A percentile compares a stretch with the other conserved stretches of the same genome.
These are phyloP conservation scores for Chytriomyces sp. DNA, from an alignment of 192 early-diverging fungal genomes.

Conservation along the genomic window DNA sequence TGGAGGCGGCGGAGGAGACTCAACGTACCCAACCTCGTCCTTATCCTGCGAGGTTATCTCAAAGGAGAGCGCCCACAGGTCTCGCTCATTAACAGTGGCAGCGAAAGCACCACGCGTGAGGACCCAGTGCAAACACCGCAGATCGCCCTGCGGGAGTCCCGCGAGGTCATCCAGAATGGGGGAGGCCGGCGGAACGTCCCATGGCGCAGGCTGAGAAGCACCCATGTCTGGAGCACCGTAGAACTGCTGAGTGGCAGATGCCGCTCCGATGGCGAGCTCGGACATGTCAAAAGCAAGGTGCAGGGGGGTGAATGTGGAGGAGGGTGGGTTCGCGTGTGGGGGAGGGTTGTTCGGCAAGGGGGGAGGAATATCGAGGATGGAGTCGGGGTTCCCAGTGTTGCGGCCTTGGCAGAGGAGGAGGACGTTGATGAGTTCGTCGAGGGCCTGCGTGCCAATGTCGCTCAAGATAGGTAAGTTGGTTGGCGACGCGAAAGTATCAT, in stretches of 20 bases:
- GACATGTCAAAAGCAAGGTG: neutral
- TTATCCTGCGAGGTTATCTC: neutral
- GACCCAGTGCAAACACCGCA: slow-evolving; percentile 9
- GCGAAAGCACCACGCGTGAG: neutral
- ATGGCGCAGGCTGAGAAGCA: neutral
- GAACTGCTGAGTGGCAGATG: too few relatives aligned
- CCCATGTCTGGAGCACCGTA: slow-evolving; percentile 3
- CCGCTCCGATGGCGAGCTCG: neutral
- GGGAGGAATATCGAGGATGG: neutral
- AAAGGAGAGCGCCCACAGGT: slow-evolving; percentile 10
- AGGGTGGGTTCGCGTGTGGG: neutral
- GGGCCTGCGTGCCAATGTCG: neutral
- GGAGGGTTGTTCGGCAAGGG: neutral
- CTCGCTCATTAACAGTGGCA: neutral
- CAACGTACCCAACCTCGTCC: slow-evolving; percentile 17
- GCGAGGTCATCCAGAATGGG: neutral
- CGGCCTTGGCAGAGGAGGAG: neutral
- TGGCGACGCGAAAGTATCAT: neutral
- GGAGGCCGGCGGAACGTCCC: neutral
- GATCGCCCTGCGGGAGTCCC: neutral
- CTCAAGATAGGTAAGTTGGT: neutral
- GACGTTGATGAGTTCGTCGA: neutral
- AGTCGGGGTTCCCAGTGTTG: neutral
- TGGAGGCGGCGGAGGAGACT: neutral
- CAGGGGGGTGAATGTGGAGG: neutral